Percentiles rank a stretch among this genome's conserved stretches.
These are phyloP conservation scores for Hyaloscypha bicolor DNA, from an alignment of 495 filamentous ascomycete species.

Conservation along the genomic window DNA sequence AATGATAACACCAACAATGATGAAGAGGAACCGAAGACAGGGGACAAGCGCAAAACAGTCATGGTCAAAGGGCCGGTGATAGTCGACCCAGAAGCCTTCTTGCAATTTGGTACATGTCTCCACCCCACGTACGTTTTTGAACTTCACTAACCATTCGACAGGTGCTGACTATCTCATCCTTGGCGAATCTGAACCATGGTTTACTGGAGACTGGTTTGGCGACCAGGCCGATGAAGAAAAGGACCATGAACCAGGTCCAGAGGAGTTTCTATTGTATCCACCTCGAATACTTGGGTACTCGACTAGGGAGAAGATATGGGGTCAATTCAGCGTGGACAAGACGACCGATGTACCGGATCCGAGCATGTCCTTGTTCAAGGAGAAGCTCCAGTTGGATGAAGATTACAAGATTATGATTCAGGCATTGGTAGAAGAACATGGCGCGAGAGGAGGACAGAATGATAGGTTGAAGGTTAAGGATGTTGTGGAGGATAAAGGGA, in stretches of 20 bases:
- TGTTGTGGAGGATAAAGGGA: slow-evolving; percentile 30
- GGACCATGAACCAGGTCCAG: slow-evolving; percentile 11
- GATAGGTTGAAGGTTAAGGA: slow-evolving; percentile 21
- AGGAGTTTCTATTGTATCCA: slow-evolving; percentile 36
- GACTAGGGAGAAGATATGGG: slow-evolving; percentile 35
- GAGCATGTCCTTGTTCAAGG: slow-evolving; percentile 8
- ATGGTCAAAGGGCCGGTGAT: background rate
- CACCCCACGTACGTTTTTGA: too few relatives aligned
- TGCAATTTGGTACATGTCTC: background rate
- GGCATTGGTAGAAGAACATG: slow-evolving; percentile 26
- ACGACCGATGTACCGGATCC: slow-evolving; percentile 12
- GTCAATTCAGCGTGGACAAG: slow-evolving; percentile 27
- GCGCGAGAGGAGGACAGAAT: background rate
- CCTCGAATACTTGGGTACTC: slow-evolving; percentile 37
- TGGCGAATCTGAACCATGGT: slow-evolving; percentile 8
- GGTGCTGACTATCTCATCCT: background rate
- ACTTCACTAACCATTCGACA: background rate
- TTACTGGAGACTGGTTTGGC: background rate
- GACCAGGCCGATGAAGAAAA: background rate
- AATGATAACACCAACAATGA: background rate
- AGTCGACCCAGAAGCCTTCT: background rate
- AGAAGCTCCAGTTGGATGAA: slow-evolving; percentile 21
- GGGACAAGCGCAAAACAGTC: background rate
- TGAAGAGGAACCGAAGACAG: background rate
- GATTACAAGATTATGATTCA: slow-evolving; percentile 29